These are phyloP conservation scores for Saturnispora ahearnii DNA, from an alignment of 805 yeast species.

Conservation along the genomic window DNA sequence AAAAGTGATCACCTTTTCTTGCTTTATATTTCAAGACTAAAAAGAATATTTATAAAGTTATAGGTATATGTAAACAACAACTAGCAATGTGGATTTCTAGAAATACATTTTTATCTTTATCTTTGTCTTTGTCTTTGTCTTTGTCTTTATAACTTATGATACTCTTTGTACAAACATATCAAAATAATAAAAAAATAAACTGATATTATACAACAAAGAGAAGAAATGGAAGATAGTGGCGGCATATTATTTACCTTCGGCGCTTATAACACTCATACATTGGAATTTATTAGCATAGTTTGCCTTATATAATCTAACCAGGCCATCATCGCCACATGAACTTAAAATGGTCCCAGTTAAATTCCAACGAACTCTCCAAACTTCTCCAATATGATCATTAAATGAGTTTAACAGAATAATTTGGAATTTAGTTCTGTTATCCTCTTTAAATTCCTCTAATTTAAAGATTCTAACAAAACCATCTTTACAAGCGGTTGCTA, in stretches of 20 bases:
- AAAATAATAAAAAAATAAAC: too few relatives aligned
- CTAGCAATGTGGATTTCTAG: conserved; percentile 18
- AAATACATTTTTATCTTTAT: not conserved
- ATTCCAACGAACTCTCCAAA: conserved; percentile 96
- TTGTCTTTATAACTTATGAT: too few relatives aligned
- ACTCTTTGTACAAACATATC: too few relatives aligned
- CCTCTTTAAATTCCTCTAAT: conserved; percentile 37
- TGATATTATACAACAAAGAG: not conserved
- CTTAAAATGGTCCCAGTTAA: conserved; percentile 85
- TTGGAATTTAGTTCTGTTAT: conserved; percentile 14
- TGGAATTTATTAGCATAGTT: conserved; percentile 78
- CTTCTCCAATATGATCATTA: conserved; percentile 39
- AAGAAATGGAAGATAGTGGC: not conserved
- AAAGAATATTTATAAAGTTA: not conserved
- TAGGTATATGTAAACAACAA: not conserved
- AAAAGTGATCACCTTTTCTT: conserved; percentile 33
- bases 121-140: not conserved
- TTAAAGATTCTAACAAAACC: conserved; percentile 84
- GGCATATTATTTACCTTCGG: conserved; percentile 28
- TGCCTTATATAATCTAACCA: conserved; percentile 85
- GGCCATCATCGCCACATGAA: conserved; percentile 94
- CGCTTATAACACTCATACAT: conserved; percentile 79
- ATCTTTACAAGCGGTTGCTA: conserved; percentile 95
- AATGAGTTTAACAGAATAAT: conserved; percentile 23
- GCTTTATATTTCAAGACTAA: too few relatives aligned